These are phyloP conservation scores for Rutidosis leptorrhynchoides DNA, from an alignment of 129 eudicot species.

Conservation along the genomic window DNA sequence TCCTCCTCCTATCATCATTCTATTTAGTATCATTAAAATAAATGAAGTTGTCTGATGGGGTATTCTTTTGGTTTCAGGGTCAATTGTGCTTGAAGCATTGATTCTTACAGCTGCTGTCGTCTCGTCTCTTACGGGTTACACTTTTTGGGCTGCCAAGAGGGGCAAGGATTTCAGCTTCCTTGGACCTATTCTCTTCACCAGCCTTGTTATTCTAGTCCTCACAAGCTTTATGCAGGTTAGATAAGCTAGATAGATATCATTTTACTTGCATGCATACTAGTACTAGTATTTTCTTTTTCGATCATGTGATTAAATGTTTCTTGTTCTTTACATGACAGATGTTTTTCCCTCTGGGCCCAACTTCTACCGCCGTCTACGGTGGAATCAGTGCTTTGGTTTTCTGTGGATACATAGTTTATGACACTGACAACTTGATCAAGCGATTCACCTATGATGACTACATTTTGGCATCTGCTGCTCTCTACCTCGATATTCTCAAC, in stretches of 20 bases:
- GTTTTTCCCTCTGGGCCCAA: conserved; percentile 87
- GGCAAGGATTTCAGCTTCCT: conserved; percentile 94
- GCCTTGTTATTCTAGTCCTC: conserved; percentile 65
- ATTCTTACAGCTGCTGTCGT: conserved; percentile 85
- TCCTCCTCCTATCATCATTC: conserved; percentile 3
- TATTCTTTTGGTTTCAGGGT: too few relatives aligned
- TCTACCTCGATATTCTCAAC: conserved; percentile 80
- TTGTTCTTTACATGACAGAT: too few relatives aligned
- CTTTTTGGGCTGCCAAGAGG: conserved; percentile 98
- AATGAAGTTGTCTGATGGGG: too few relatives aligned
- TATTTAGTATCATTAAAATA: neutral
- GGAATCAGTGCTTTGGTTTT: conserved; percentile 78
- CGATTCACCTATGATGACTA: conserved; percentile 88
- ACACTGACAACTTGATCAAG: conserved; percentile 90
- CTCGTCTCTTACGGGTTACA: conserved; percentile 75
- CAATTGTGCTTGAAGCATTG: conserved; percentile 91
- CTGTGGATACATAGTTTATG: conserved; percentile 93
- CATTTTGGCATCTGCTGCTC: conserved; percentile 95
- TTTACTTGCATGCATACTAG: too few relatives aligned
- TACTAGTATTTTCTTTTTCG: too few relatives aligned
- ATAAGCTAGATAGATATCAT: too few relatives aligned
- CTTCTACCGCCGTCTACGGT: conserved; percentile 59
- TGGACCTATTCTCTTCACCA: conserved; percentile 92
- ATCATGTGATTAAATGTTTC: too few relatives aligned
- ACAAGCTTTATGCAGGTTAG: conserved; percentile 87